Conservation (phyloP, 495 filamentous ascomycete species). For the Talaromyces trachyspermus region DNA sequence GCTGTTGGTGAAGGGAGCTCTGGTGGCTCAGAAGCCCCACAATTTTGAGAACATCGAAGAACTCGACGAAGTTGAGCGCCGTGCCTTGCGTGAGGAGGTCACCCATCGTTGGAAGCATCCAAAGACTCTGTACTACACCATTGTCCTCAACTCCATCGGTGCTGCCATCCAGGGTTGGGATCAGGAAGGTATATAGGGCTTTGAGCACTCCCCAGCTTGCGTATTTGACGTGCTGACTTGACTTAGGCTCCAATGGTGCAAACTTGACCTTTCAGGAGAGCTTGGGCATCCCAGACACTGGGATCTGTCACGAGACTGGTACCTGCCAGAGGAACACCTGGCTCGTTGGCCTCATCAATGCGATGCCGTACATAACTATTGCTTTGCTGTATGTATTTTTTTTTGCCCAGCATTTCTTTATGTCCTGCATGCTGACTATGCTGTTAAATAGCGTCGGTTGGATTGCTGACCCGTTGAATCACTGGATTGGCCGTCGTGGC, state of each 20-base stretch:
- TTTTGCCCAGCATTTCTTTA: neutral
- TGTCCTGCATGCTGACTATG: neutral
- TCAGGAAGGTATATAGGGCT: constrained; percentile 46
- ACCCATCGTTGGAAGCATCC: constrained; percentile 61
- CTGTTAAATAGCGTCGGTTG: constrained; percentile 47
- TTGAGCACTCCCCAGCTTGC: too few relatives aligned
- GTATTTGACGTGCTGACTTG: neutral
- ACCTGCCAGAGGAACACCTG: constrained; percentile 30
- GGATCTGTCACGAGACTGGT: constrained; percentile 27
- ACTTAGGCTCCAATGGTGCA: constrained; percentile 60
- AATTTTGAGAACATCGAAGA: constrained; percentile 46
- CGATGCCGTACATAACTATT: constrained; percentile 34
- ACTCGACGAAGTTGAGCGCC: constrained; percentile 47
- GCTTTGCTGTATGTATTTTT: constrained; percentile 27
- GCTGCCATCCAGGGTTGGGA: constrained; percentile 63
- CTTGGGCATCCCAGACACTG: constrained; percentile 36
- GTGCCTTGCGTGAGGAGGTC: constrained; percentile 46
- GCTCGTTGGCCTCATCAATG: constrained; percentile 41
- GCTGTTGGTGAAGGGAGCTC: constrained; percentile 52
- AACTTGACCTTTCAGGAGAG: constrained; percentile 56
- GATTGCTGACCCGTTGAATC: constrained; percentile 65
- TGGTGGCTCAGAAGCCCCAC: constrained; percentile 55
- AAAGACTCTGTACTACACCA: constrained; percentile 53
- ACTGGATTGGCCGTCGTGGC: constrained; percentile 56
- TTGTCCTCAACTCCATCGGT: constrained; percentile 63